Evolutionary conservation across 2,329 filamentous ascomycete species (phyloP).

Genomic region (Colletotrichum abscissum): DNA sequence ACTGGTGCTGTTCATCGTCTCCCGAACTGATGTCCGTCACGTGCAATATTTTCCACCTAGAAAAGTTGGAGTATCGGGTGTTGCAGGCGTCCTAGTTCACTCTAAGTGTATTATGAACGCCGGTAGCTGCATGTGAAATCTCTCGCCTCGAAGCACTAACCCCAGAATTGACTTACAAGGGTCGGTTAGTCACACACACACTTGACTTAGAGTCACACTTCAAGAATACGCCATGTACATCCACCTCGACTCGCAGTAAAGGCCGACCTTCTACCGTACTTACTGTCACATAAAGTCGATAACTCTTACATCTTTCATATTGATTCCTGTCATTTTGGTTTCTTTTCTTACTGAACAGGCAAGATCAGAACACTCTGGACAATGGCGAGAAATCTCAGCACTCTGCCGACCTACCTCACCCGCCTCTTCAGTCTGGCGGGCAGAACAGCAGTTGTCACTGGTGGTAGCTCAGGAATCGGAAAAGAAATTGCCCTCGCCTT

Average conservation of each 20-base stretch:
- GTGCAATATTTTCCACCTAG: not conserved
- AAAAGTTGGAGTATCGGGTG: not conserved
- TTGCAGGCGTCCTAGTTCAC: not conserved
- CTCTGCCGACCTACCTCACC: conserved; percentile 40
- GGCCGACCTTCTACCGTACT: not conserved
- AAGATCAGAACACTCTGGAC: not conserved
- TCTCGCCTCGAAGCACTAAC: conserved; percentile 5
- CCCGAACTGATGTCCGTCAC: not conserved
- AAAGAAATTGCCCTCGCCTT: conserved; percentile 45
- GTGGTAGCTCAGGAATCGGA: conserved; percentile 49
- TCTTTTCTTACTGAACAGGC: not conserved
- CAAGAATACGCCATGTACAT: not conserved
- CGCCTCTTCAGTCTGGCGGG: conserved; percentile 45
- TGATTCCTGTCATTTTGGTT: not conserved
- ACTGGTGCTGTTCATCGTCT: not conserved
- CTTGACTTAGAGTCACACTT: not conserved
- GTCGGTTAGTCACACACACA: not conserved
- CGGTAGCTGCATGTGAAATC: conserved; percentile 29
- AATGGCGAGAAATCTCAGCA: conserved; percentile 23
- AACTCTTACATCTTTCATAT: not conserved
- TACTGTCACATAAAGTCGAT: too few relatives aligned
- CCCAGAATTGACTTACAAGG: not conserved
- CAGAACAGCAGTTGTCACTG: conserved; percentile 45
- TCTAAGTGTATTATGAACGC: not conserved
- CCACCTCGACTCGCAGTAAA: not conserved